phyloP scores from a whole-genome alignment of 306 rosid genomes.

The Dalbergia cochinchinensis region DNA sequence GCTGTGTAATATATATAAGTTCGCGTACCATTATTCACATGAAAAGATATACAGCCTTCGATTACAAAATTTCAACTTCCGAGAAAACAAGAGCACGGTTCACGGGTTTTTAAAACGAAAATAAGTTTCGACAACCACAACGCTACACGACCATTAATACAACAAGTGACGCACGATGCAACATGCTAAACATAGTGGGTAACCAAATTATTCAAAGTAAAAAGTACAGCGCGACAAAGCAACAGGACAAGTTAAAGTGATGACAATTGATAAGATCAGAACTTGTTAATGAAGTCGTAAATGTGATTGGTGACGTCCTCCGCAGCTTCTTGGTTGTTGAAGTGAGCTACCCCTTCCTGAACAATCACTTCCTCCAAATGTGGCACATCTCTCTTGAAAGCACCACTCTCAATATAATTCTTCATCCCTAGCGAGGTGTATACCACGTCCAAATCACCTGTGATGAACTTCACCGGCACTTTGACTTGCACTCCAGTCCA shows the following conservation, averaged over 20 bases:
- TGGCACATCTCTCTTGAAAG: slow-evolving; percentile 54
- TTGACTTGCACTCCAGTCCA: slow-evolving; percentile 46
- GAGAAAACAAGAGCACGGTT: no score
- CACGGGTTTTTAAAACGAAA: no score
- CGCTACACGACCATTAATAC: neutral
- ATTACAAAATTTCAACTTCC: no score
- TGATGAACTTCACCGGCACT: slow-evolving; percentile 54
- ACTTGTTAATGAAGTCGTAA: slow-evolving; percentile 44
- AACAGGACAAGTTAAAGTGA: no score
- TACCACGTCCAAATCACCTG: slow-evolving; percentile 49
- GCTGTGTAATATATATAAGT: no score
- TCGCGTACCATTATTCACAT: no score
- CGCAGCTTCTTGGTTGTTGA: slow-evolving; percentile 53
- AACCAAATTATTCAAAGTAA: no score
- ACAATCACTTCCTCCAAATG: slow-evolving; percentile 53
- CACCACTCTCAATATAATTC: slow-evolving; percentile 47
- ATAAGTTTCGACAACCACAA: neutral
- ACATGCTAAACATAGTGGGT: neutral
- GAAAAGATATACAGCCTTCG: no score
- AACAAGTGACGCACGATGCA: neutral
- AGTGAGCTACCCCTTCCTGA: slow-evolving; percentile 54
- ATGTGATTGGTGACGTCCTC: slow-evolving; percentile 50
- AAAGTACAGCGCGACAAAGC: no score
- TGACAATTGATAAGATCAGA: neutral
- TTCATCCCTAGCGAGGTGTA: slow-evolving; percentile 40